phyloP scores from a whole-genome alignment of 371 early-diverging fungal species.

The Edhazardia aedis region DNA sequence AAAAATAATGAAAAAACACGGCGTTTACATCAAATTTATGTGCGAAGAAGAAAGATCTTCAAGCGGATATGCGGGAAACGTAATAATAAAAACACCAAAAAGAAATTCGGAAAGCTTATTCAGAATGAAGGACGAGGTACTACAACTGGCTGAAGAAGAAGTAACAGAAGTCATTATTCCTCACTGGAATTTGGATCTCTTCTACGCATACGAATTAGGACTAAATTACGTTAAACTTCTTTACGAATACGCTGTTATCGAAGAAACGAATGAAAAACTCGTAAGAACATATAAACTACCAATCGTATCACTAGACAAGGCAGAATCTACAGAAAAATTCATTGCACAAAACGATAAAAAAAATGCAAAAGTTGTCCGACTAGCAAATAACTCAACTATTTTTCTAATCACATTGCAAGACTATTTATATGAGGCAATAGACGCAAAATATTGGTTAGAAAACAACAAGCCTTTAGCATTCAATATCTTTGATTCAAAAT shows the following conservation, averaged over 20 bases:
- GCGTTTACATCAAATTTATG: slow-evolving; percentile 68
- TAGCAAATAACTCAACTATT: too few species aligned
- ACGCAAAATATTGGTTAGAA: too few species aligned
- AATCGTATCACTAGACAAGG: too few species aligned
- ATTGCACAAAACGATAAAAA: too few species aligned
- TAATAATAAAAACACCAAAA: slow-evolving; percentile 36
- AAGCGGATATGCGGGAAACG: slow-evolving; percentile 22
- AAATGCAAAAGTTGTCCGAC: too few species aligned
- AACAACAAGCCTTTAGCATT: too few species aligned
- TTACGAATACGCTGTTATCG: background rate
- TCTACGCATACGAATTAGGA: background rate
- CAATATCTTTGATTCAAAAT: too few species aligned
- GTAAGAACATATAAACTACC: too few species aligned
- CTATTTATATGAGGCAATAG: too few species aligned
- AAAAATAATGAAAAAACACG: slow-evolving; percentile 71
- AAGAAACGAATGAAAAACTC: too few species aligned
- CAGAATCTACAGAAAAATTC: too few species aligned
- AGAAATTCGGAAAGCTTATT: slow-evolving; percentile 30
- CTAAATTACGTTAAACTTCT: background rate
- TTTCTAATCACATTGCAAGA: too few species aligned
- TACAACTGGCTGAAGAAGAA: background rate
- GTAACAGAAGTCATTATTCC: background rate
- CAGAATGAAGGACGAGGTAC: slow-evolving; percentile 12
- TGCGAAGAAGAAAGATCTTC: slow-evolving; percentile 13
- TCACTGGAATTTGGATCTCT: background rate